Conservation (phyloP, 345 rosid genomes). For the Arabidopsis arenosa region DNA sequence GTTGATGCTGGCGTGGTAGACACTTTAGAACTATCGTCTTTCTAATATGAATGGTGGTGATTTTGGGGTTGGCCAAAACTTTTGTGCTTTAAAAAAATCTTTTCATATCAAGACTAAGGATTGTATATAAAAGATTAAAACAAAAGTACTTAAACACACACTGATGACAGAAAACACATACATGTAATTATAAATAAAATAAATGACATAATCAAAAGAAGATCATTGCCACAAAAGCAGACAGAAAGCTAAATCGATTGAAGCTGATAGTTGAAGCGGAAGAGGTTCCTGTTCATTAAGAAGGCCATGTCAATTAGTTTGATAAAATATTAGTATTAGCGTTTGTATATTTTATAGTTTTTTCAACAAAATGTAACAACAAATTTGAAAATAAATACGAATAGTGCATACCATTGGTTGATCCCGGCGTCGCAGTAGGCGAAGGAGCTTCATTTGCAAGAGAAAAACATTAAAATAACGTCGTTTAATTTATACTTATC, state of each 20-base stretch:
- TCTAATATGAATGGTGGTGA: background rate
- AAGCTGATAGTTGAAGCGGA: conserved; percentile 25
- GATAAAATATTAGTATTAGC: background rate
- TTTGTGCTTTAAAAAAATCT: background rate
- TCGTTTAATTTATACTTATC: background rate
- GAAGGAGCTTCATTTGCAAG: conserved; percentile 27
- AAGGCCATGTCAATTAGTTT: conserved; percentile 9
- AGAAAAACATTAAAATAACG: background rate
- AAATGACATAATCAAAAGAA: conserved; percentile 18
- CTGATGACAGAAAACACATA: background rate
- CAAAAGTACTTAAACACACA: background rate
- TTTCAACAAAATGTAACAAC: background rate
- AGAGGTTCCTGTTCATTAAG: conserved; percentile 27
- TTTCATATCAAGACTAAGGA: background rate
- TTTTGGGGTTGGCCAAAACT: background rate
- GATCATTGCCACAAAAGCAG: conserved; percentile 32
- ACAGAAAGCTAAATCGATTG: conserved; percentile 24
- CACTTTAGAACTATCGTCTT: conserved; percentile 1
- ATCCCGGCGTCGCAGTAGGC: conserved; percentile 12
- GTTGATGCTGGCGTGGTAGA: background rate
- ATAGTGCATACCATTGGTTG: conserved; percentile 31
- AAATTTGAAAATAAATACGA: background rate
- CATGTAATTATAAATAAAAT: conserved; percentile 7
- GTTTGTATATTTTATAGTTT: background rate
- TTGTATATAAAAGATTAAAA: background rate